Base-by-base conservation (phyloP, 2,329 filamentous ascomycete genomes). In the Knufia fluminis region DNA sequence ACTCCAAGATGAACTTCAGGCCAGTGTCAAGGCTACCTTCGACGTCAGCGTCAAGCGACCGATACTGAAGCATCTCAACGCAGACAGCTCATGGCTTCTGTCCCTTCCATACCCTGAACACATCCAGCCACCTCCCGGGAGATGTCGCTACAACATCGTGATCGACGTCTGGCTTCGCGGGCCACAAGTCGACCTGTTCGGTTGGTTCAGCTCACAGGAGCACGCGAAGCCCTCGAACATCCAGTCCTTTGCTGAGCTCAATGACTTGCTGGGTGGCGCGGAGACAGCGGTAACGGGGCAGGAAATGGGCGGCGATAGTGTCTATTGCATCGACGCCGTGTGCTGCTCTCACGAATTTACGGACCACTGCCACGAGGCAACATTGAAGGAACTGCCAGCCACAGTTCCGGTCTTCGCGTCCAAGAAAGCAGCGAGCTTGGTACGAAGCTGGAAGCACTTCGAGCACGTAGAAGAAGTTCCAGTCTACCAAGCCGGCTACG, bases 61-160 rank as follows among this genome's bases (percentile, higher is more conserved):
- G 1, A 60, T 83, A 35, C 70, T 85, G 7, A 76, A 78, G 46
- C 80, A 84, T 62, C 69, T 85, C 26, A 84, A 83, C 62, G 80
- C 76, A 56, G 80, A 85, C 64, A 82, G 79, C 3, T 78, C 75
- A 19, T 85, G 81, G 80, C 69, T 85, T 1, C 66, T 84, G n/a
- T 79, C 81, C 52, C 68, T 85, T 7, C 79, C 80, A 1, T 73
- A 75, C 39, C 79, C 78, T 3, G 58, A 65, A 0, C 63, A 65
- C 24, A 65, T 66, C 2, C 59, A 66, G 19, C 67, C 63, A 42
- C 68, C 70, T 35, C 65, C 64, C n/a, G 65, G 66, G 4, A 71
- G 74, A 16, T 66, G 68, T 16, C 80, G 77, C 57, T 83, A 76
- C 68, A 83, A 84, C 59, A 70, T 85, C 44, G 64, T 85, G 17